phyloP scores from a whole-genome alignment of 2,329 filamentous ascomycete species.

The Macrophomina phaseolina region DNA sequence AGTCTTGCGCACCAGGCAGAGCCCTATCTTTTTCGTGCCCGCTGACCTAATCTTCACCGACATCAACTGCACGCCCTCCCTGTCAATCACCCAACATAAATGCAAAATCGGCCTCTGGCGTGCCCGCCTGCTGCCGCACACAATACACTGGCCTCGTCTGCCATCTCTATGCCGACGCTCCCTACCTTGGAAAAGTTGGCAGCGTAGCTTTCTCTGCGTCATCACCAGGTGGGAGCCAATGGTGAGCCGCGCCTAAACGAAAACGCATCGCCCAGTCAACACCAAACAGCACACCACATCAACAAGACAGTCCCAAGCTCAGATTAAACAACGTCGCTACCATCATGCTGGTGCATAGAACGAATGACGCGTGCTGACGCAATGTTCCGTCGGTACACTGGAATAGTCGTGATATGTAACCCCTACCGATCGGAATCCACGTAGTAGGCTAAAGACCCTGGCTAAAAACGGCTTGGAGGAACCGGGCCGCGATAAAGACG shows the following conservation, averaged over 20 bases:
- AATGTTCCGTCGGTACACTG: too few relatives aligned
- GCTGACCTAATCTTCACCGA: neutral
- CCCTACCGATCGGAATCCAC: too few relatives aligned
- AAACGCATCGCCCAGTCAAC: neutral
- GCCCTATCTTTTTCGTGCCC: neutral
- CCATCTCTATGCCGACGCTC: neutral
- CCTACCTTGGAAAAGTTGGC: conserved; percentile 2
- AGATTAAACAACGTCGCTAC: too few relatives aligned
- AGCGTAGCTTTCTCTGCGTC: neutral
- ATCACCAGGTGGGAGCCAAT: neutral
- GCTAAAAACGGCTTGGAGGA: too few relatives aligned
- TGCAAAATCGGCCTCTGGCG: neutral
- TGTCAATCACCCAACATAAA: neutral
- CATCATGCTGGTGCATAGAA: too few relatives aligned
- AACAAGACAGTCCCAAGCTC: too few relatives aligned
- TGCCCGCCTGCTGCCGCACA: neutral
- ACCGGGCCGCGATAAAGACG: too few relatives aligned
- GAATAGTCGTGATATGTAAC: too few relatives aligned
- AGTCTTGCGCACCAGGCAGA: neutral
- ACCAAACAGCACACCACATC: too few relatives aligned
- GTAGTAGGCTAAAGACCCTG: too few relatives aligned
- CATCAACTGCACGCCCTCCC: neutral
- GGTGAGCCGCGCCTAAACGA: neutral
- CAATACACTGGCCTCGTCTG: too few relatives aligned
- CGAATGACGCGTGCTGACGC: too few relatives aligned